Base-by-base conservation (phyloP, 2,329 filamentous ascomycete genomes). In the Exutisphaerella laricina region DNA sequence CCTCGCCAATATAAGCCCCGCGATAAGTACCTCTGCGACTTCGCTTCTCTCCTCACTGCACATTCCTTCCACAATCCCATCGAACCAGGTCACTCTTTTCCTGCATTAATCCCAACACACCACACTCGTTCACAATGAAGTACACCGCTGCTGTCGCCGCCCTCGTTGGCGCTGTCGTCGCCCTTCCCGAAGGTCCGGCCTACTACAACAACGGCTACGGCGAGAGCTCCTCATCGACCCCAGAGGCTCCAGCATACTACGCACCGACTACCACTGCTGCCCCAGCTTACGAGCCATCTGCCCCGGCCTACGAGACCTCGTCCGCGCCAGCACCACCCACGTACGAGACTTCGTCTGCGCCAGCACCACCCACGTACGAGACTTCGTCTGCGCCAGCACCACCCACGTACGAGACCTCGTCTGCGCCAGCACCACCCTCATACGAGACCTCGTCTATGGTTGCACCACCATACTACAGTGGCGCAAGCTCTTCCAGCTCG, bases 131-230 rank as follows among this genome's bases (percentile, higher is more conserved):
- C 17, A 20, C 17, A 21, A 35, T 35, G 33, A 17, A 23, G 33
- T 35, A 35, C 18, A 35, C 20, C 18, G 20, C 33, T 20, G 20
- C 33, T 20, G 23, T 35, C 16, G 33, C 33, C n/a, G 33, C 33
- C 33, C 33, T 35, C 33, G 33, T 20, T 17, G 33, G 33, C 33
- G 18, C 20, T n/a, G 33, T 20, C 13, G 33, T 20, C n/a, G 33
- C 33, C 33, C 1, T 35, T 21, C 18, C 33, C 7, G 23, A 6
- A 26, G 6, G 12, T n/a, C 23, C 23, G 12, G 23, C 23, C 23
- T 20, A 23, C n/a, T 17, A 21, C 33, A 35, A 21, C 30, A 18
- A 35, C n/a, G 33, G 9, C 33, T 35, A 35, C 33, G 33, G 17
- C 20, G 18, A n/a, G 5, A 35, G 18, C 18, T 35, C 18, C 17